Conservation (phyloP, 768 basidiomycete species). For the Mycena albidolilacea region DNA sequence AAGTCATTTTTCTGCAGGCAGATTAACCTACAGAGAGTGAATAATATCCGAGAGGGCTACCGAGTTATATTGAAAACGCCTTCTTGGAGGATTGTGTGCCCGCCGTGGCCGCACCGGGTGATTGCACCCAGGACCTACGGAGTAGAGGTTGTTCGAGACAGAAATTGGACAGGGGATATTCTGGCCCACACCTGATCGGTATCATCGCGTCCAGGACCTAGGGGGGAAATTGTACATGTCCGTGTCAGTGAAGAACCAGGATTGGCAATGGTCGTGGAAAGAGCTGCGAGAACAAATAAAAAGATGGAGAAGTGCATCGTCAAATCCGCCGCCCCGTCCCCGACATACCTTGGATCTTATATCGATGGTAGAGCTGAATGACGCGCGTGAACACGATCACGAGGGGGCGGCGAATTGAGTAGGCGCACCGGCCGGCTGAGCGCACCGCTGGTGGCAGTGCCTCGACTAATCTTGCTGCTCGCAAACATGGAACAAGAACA, state of each 20-base stretch:
- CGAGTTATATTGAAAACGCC: slow-evolving; percentile 57
- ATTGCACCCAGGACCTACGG: slow-evolving; percentile 52
- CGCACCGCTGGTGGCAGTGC: no score
- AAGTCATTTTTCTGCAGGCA: slow-evolving; percentile 53
- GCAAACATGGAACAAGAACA: neutral
- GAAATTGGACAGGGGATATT: neutral
- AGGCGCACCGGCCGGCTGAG: no score
- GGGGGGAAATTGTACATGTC: slow-evolving; percentile 35
- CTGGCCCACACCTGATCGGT: slow-evolving; percentile 42
- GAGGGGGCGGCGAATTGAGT: no score
- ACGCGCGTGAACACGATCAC: no score
- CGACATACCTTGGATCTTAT: neutral
- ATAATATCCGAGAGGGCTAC: slow-evolving; percentile 27
- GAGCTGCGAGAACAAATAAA: neutral
- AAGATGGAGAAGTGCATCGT: neutral
- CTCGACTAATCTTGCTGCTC: no score
- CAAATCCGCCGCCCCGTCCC: neutral
- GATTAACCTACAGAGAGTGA: neutral
- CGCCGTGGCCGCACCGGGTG: slow-evolving; percentile 50
- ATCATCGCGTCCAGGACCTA: slow-evolving; percentile 45
- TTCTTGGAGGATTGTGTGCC: slow-evolving; percentile 47
- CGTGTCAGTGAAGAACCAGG: neutral
- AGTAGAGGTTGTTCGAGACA: neutral
- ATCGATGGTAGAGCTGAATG: neutral
- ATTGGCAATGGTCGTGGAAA: neutral